A percentile compares a stretch with the other conserved stretches of the same genome.
phyloP scores from a whole-genome alignment of 345 rosid species.

The Physaria fendleri region DNA sequence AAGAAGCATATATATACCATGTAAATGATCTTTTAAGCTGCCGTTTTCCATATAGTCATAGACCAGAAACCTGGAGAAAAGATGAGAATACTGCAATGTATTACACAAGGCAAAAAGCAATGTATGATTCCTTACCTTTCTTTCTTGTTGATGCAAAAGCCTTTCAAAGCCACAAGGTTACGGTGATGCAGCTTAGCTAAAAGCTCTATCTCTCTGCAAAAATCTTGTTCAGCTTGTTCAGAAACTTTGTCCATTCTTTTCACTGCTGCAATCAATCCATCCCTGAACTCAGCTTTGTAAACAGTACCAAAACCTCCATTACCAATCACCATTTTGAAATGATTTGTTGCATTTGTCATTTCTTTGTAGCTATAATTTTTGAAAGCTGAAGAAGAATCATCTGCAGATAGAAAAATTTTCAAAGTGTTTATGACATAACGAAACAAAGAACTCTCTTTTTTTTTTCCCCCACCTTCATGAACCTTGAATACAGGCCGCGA shows the following conservation, averaged over 20 bases:
- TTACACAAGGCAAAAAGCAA: neutral
- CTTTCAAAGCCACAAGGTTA: conserved; percentile 81
- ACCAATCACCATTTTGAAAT: conserved; percentile 58
- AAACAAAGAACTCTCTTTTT: neutral
- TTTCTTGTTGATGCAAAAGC: conserved; percentile 65
- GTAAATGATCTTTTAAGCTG: conserved; percentile 79
- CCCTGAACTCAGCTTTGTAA: conserved; percentile 64
- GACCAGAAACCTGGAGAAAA: conserved; percentile 62
- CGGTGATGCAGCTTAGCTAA: conserved; percentile 93
- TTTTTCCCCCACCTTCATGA: conserved; percentile 53
- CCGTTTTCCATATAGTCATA: conserved; percentile 88
- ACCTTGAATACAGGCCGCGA: conserved; percentile 48
- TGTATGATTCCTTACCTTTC: conserved; percentile 52
- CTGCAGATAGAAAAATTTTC: conserved; percentile 31
- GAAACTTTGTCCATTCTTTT: conserved; percentile 69
- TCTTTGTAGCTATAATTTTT: conserved; percentile 74
- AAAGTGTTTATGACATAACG: neutral
- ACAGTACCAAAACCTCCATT: conserved; percentile 92
- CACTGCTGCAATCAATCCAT: conserved; percentile 60
- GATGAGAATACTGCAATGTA: neutral
- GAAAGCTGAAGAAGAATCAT: conserved; percentile 57
- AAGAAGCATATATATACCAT: conserved; percentile 45
- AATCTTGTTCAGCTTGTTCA: conserved; percentile 68
- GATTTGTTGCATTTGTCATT: conserved; percentile 64
- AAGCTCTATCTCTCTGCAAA: conserved; percentile 87